phyloP scores from a whole-genome alignment of 805 yeast genomes.

The Saturnispora saitoi region DNA sequence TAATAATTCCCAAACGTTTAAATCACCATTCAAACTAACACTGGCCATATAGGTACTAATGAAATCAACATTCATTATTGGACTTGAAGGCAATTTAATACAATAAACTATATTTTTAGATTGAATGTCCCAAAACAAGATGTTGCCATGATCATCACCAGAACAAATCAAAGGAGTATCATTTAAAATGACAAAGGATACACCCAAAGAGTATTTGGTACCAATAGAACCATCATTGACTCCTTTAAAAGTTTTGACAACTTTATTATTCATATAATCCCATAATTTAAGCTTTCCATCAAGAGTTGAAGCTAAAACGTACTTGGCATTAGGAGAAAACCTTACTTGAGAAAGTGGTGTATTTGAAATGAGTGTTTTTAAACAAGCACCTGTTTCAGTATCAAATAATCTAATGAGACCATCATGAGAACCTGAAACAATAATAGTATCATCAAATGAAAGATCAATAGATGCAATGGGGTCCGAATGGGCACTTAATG shows the following conservation, averaged over 20 bases:
- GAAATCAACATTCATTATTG: conserved; percentile 36
- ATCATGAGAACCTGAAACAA: conserved; percentile 83
- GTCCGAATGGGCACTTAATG: conserved; percentile 87
- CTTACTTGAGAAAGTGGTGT: conserved; percentile 70
- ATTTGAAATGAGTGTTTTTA: conserved; percentile 76
- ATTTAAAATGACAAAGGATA: conserved; percentile 38
- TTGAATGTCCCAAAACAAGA: conserved; percentile 63
- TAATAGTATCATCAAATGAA: conserved; percentile 69
- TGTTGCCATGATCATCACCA: conserved; percentile 49
- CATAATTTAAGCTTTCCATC: conserved; percentile 76
- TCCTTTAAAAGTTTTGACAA: conserved; percentile 53
- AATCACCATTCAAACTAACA: conserved; percentile 25
- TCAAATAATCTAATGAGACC: conserved; percentile 88
- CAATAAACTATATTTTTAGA: conserved; percentile 37
- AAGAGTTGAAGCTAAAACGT: conserved; percentile 64
- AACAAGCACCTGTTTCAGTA: conserved; percentile 80
- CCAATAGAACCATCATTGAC: conserved; percentile 24
- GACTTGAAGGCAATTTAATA: conserved; percentile 10
- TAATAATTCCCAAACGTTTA: conserved; percentile 8
- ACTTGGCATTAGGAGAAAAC: conserved; percentile 75
- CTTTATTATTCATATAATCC: conserved; percentile 78
- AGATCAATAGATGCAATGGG: conserved; percentile 74
- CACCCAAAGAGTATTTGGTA: conserved; percentile 43
- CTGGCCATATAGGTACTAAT: conserved; percentile 31
- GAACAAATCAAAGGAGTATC: conserved; percentile 40